Evolutionary conservation across 352 stramenopile genomes (phyloP).

Genomic region (Globisporangium canariense): DNA sequence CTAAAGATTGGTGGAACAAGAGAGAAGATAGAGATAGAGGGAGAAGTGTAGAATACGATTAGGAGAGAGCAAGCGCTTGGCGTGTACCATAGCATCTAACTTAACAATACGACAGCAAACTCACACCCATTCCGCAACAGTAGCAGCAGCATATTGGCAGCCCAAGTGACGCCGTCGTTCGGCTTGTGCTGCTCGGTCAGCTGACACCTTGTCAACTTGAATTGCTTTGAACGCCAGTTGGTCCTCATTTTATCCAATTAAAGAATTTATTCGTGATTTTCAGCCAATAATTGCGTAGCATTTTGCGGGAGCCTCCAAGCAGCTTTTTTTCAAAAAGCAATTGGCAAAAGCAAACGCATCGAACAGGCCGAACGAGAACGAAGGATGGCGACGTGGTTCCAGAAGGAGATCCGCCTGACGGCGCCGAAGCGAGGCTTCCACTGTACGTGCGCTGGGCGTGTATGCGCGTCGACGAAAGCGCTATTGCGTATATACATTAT

Average conservation of each 20-base stretch:
- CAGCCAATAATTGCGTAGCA: conserved; percentile 4
- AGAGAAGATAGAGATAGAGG: neutral
- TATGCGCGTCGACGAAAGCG: conserved; percentile 1
- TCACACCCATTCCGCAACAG: neutral
- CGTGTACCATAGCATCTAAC: conserved; percentile 12
- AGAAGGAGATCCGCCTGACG: conserved; percentile 85
- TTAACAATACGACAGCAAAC: conserved; percentile 5
- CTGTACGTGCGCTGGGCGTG: conserved; percentile 27
- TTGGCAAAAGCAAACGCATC: neutral
- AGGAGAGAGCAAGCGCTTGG: neutral
- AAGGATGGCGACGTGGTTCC: conserved; percentile 70
- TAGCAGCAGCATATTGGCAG: neutral
- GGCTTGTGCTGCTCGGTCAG: neutral
- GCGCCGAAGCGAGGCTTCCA: conserved; percentile 80
- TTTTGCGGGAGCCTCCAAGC: neutral
- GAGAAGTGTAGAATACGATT: conserved; percentile 7
- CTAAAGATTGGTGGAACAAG: neutral
- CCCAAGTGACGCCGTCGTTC: neutral
- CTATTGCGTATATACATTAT: neutral
- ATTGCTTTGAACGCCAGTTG: neutral
- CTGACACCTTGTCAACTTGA: too few species aligned
- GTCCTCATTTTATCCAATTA: conserved; percentile 3
- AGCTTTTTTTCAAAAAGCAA: conserved; percentile 10
- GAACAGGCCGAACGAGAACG: neutral
- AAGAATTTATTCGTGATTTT: neutral